phyloP scores from a whole-genome alignment of 768 basidiomycete genomes.

The Boletus reticulatus region DNA sequence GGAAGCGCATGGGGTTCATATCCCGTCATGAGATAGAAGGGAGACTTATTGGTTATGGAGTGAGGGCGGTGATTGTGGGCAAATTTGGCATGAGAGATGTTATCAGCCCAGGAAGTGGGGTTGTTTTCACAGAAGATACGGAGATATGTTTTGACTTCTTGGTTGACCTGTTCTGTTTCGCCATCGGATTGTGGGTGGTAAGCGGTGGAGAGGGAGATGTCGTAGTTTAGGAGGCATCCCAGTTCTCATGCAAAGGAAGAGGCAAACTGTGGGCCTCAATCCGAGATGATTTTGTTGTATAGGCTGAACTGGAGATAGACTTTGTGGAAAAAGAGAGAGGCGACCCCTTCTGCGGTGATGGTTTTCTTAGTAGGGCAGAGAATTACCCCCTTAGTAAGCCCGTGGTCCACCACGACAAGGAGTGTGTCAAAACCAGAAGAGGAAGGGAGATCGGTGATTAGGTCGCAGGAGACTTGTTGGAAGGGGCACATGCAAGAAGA shows the following conservation, averaged over 20 bases:
- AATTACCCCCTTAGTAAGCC: too few relatives aligned
- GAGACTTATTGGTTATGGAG: too few relatives aligned
- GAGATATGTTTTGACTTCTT: not conserved
- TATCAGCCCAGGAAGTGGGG: not conserved
- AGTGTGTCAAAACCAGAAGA: too few relatives aligned
- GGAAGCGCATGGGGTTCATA: not conserved
- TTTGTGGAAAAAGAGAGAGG: not conserved
- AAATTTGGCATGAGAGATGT: too few relatives aligned
- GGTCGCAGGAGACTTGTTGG: too few relatives aligned
- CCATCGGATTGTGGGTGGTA: not conserved
- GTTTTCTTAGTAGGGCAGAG: too few relatives aligned
- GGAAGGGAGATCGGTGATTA: too few relatives aligned
- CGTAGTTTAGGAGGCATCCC: not conserved
- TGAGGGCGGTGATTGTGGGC: too few relatives aligned
- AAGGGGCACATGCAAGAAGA: too few relatives aligned
- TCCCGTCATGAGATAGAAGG: not conserved
- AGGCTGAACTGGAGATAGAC: not conserved
- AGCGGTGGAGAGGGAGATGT: not conserved
- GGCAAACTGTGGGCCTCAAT: not conserved
- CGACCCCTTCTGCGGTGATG: slow-evolving; percentile 11
- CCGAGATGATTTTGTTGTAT: not conserved
- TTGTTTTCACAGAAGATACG: not conserved
- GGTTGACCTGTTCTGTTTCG: too few relatives aligned
- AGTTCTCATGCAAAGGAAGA: not conserved
- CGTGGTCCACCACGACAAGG: too few relatives aligned